phyloP scores from a whole-genome alignment of 768 basidiomycete genomes.

The Xanthoconium stramineum region DNA sequence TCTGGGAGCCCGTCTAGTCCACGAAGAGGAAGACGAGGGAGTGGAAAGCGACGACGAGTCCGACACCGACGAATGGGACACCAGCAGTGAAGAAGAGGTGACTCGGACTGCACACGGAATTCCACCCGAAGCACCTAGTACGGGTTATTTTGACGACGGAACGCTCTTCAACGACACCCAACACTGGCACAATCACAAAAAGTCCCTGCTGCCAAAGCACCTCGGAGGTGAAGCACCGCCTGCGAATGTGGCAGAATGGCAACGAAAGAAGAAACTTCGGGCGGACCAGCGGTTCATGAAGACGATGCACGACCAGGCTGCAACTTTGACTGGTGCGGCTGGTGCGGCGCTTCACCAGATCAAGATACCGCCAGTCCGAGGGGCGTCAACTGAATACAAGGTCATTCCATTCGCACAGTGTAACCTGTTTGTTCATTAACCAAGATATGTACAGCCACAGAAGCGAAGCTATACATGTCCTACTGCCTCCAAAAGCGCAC shows the following conservation, averaged over 20 bases:
- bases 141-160: constrained; percentile 38
- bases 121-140: background rate
- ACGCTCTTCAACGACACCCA: constrained; percentile 45
- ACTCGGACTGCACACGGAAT: background rate
- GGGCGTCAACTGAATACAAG: constrained; percentile 14
- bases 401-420: background rate
- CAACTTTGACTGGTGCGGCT: constrained; percentile 60
- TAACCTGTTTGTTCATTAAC: background rate
- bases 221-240: constrained; percentile 43
- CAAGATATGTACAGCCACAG: constrained; percentile 4
- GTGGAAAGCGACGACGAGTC: constrained; percentile 14
- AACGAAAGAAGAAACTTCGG: constrained; percentile 36
- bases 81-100: constrained; percentile 13
- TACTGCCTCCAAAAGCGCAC: constrained; percentile 27
- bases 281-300: constrained; percentile 59
- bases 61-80: constrained; percentile 21
- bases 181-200: constrained; percentile 59
- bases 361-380: constrained; percentile 45
- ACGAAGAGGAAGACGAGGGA: constrained; percentile 16
- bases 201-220: constrained; percentile 49
- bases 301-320: constrained; percentile 53
- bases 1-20: constrained; percentile 3
- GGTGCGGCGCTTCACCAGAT: constrained; percentile 52
- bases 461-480: constrained; percentile 16
- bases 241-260: constrained; percentile 32